phyloP scores from a whole-genome alignment of 768 basidiomycete species.

The Suillus luteus region DNA sequence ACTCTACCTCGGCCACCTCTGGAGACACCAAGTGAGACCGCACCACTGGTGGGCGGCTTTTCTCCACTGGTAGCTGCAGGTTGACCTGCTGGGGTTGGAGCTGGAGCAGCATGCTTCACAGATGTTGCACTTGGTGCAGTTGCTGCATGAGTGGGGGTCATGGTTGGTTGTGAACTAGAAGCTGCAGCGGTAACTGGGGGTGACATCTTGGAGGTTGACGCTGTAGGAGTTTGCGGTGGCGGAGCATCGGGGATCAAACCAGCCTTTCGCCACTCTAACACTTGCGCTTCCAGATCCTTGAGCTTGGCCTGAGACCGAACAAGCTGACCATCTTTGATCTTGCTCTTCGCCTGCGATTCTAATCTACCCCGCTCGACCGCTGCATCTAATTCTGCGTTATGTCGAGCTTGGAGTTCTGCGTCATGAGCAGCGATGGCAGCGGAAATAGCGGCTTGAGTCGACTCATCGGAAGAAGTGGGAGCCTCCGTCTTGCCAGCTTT shows the following conservation, averaged over 20 bases:
- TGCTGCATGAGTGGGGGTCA: constrained; percentile 18
- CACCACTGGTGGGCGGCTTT: constrained; percentile 32
- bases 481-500: constrained; percentile 41
- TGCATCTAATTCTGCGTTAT: constrained; percentile 57
- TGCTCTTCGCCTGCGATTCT: constrained; percentile 61
- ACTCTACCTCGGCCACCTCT: constrained; percentile 30
- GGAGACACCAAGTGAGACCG: constrained; percentile 27
- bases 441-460: constrained; percentile 49
- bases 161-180: constrained; percentile 20
- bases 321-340: constrained; percentile 74
- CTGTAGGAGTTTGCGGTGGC: constrained; percentile 25
- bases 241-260: constrained; percentile 47
- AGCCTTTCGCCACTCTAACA: constrained; percentile 55
- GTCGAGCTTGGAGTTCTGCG: constrained; percentile 46
- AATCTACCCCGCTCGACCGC: constrained; percentile 71
- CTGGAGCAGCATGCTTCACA: constrained; percentile 24
- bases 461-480: constrained; percentile 29
- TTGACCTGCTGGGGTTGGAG: constrained; percentile 24
- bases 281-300: constrained; percentile 69
- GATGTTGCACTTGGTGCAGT: constrained; percentile 19
- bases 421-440: constrained; percentile 52
- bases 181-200: constrained; percentile 17
- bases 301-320: constrained; percentile 58
- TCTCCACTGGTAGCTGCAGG: constrained; percentile 30
- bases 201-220: constrained; percentile 13